Conservation (phyloP, 2,329 filamentous ascomycete species). For the Arthroderma sp. region DNA sequence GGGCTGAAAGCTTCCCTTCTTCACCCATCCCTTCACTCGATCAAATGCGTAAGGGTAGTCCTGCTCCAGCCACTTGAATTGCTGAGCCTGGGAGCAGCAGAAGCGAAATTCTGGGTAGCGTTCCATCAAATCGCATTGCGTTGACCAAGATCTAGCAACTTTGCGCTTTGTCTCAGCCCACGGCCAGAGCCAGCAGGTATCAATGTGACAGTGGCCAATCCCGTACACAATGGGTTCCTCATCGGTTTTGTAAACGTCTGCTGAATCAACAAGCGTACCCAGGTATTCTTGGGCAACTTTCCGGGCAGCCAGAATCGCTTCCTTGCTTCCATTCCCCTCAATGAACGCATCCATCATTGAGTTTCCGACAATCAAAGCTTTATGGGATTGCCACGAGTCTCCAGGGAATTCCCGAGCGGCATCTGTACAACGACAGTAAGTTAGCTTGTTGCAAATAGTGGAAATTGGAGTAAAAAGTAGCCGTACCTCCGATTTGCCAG, state of each 20-base stretch:
- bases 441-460: neutral
- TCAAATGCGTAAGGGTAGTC: conserved; percentile 81
- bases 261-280: conserved; percentile 65
- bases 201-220: conserved; percentile 95
- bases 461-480: neutral
- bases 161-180: conserved; percentile 97
- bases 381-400: conserved; percentile 78
- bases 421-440: conserved; percentile 35
- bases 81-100: conserved; percentile 84
- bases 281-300: conserved; percentile 74
- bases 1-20: conserved; percentile 80
- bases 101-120: conserved; percentile 89
- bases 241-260: conserved; percentile 67
- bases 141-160: conserved; percentile 89
- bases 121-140: conserved; percentile 90
- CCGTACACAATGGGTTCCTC: conserved; percentile 67
- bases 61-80: conserved; percentile 93
- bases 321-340: conserved; percentile 55
- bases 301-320: conserved; percentile 65
- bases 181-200: conserved; percentile 97
- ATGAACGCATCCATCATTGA: conserved; percentile 84
- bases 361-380: conserved; percentile 71
- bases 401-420: conserved; percentile 81
- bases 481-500: conserved; percentile 64
- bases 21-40: conserved; percentile 81